Evolutionary conservation across 345 rosid genomes (phyloP).

Genomic region (Lagerstroemia speciosa): DNA sequence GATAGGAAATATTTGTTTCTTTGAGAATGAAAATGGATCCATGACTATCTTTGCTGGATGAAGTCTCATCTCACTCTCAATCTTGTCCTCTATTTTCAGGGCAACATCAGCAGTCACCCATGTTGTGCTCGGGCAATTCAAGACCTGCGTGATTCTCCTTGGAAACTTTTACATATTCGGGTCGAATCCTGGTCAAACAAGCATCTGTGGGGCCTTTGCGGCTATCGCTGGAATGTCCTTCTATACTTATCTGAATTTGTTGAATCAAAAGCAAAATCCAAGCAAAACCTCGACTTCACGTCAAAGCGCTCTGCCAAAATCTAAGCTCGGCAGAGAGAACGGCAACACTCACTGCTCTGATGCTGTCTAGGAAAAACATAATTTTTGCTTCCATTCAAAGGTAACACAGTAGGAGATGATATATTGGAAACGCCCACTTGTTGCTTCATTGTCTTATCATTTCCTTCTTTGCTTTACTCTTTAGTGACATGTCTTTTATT

Average conservation of each 20-base stretch:
- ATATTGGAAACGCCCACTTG: background rate
- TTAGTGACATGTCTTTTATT: background rate
- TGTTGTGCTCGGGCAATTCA: slow-evolving; percentile 73
- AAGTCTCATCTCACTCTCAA: too few species aligned
- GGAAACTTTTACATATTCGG: slow-evolving; percentile 53
- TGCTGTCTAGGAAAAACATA: slow-evolving; percentile 7
- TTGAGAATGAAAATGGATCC: too few species aligned
- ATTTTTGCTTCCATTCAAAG: background rate
- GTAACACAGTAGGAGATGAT: background rate
- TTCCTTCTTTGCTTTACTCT: too few species aligned
- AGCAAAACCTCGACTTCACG: slow-evolving; percentile 22
- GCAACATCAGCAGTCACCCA: slow-evolving; percentile 72
- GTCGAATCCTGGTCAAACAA: slow-evolving; percentile 55
- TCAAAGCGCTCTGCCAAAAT: slow-evolving; percentile 23
- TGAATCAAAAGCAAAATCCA: slow-evolving; percentile 23
- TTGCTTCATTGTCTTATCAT: background rate
- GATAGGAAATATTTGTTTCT: too few species aligned
- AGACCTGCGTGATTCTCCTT: slow-evolving; percentile 60
- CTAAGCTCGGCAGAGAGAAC: slow-evolving; percentile 41
- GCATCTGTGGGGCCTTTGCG: slow-evolving; percentile 51
- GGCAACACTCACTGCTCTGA: slow-evolving; percentile 19
- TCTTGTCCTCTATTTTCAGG: slow-evolving; percentile 21
- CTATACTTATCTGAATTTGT: slow-evolving; percentile 48
- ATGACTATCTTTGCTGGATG: too few species aligned
- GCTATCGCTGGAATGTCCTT: slow-evolving; percentile 63